These are phyloP conservation scores for Mycena amicta DNA, from an alignment of 768 basidiomycete species.

Conservation along the genomic window DNA sequence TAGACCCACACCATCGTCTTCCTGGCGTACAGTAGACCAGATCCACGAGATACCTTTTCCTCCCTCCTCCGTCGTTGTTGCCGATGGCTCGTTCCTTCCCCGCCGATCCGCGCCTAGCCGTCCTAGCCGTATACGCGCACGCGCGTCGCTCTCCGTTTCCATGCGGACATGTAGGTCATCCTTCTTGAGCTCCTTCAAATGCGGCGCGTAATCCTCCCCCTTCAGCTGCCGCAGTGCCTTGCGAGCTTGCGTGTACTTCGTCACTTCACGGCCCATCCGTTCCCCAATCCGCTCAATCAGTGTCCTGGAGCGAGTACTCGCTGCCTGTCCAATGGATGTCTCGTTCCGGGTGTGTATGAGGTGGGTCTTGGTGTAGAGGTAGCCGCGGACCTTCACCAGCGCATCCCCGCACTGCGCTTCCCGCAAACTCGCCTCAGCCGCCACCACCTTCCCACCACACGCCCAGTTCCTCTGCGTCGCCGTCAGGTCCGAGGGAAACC, in stretches of 20 bases:
- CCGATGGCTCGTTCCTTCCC: background rate
- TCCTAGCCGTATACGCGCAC: background rate
- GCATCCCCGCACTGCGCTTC: background rate
- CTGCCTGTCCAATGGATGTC: too few species aligned
- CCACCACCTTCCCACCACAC: background rate
- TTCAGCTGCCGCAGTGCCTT: background rate
- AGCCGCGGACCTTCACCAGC: background rate
- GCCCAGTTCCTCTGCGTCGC: background rate
- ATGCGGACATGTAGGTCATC: background rate
- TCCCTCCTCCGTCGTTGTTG: background rate
- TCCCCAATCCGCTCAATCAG: background rate
- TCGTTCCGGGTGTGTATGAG: background rate
- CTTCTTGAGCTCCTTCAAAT: background rate
- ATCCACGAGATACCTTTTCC: constrained; percentile 4
- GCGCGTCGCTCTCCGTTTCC: background rate
- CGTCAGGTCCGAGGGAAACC: background rate
- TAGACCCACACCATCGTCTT: background rate
- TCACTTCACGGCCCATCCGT: background rate
- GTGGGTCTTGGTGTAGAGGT: background rate
- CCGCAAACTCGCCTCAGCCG: background rate
- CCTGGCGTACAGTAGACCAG: constrained; percentile 3
- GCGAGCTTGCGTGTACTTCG: background rate
- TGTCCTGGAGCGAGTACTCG: too few species aligned
- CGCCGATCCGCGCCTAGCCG: background rate
- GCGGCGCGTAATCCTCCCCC: background rate